Conservation (phyloP, 202 grass and related monocot species). For the Eragrostis tef region DNA sequence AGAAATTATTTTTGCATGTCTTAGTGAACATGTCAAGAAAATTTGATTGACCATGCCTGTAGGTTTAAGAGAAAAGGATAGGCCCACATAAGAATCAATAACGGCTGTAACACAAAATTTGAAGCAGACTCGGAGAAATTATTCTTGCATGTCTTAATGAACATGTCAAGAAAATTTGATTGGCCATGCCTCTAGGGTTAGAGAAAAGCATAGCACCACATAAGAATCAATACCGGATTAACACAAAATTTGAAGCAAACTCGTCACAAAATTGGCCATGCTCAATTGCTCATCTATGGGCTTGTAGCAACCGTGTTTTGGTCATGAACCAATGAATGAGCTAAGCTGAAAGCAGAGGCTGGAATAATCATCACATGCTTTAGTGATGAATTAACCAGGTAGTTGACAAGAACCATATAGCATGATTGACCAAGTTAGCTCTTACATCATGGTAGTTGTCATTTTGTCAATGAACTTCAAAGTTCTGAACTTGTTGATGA, state of each 20-base stretch:
- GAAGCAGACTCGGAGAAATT: neutral
- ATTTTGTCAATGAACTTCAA: slow-evolving; percentile 5
- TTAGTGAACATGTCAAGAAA: neutral
- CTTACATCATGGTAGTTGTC: slow-evolving; percentile 14
- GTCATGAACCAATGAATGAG: slow-evolving; percentile 16
- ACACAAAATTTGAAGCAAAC: neutral
- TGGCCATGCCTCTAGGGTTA: neutral
- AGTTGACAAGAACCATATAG: neutral
- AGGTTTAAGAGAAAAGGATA: slow-evolving; percentile 15
- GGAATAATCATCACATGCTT: slow-evolving; percentile 9
- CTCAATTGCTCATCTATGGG: slow-evolving; percentile 11
- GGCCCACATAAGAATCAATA: neutral
- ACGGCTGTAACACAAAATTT: neutral
- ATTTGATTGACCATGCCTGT: slow-evolving; percentile 7
- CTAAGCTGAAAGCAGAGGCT: neutral
- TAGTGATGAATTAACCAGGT: slow-evolving; percentile 16
- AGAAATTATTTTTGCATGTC: neutral
- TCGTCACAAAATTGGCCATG: neutral
- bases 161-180: slow-evolving; percentile 4
- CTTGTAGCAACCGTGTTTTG: neutral
- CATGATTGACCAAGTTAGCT: slow-evolving; percentile 11
- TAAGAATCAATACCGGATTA: neutral
- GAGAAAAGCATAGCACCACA: slow-evolving; percentile 6
- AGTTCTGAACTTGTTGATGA: neutral
- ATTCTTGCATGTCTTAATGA: neutral